Evolutionary conservation across 73 alveolate species (phyloP).

Genomic region (Effrenium voratum): DNA sequence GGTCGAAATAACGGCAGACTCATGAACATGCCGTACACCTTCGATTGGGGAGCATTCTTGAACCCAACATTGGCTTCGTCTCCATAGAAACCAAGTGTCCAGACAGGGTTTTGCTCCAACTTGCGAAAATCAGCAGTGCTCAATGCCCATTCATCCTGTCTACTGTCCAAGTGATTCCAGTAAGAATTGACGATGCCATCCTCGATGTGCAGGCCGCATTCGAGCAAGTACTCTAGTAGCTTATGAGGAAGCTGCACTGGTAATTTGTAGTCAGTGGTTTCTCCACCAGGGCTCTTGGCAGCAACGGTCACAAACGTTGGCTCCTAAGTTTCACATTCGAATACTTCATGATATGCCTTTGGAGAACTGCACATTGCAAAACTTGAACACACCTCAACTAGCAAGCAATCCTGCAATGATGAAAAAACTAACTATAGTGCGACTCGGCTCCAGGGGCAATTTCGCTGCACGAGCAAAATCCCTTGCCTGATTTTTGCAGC

Average conservation of each 20-base stretch:
- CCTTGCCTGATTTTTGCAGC: no score
- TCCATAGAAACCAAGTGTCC: not conserved
- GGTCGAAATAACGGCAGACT: not conserved
- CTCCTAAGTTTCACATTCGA: not conserved
- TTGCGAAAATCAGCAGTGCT: not conserved
- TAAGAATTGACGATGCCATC: not conserved
- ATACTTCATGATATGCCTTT: no score
- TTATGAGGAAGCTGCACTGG: not conserved
- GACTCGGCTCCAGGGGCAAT: no score
- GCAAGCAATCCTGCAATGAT: no score
- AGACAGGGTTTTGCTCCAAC: not conserved
- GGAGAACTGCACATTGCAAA: no score
- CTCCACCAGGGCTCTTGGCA: not conserved
- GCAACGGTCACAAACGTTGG: not conserved
- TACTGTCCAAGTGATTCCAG: not conserved
- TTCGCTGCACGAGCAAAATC: no score
- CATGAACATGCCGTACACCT: not conserved
- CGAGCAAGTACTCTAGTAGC: not conserved
- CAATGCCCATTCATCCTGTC: not conserved
- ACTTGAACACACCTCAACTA: no score
- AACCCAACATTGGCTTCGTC: constrained; percentile 8
- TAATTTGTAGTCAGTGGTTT: not conserved
- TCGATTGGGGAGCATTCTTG: not conserved
- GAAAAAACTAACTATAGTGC: no score
- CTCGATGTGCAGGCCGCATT: not conserved